Base-by-base conservation (phyloP, 1,284 basidiomycete species). In the Rhodotorula sp. region DNA sequence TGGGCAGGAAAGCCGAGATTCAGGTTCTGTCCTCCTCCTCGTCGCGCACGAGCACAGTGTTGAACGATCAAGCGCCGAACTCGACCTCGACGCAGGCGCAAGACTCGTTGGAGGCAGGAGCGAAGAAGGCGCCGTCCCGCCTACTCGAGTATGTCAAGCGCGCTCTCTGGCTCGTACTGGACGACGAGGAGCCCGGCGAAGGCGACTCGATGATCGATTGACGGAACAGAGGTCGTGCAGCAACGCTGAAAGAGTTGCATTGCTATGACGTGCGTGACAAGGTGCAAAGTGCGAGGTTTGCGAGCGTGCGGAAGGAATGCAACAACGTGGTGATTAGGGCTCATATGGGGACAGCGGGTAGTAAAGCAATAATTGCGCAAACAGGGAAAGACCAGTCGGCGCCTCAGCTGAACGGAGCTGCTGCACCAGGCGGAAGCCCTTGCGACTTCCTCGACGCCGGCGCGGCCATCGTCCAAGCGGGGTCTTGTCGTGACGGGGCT, bases 1-100 rank as follows among this genome's bases (percentile, higher is more conserved):
- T 84, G 9, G 86, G 90, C 52, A 87, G 88, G 63, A 97, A 97
- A 81, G 93, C 93, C 3, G 93, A 96, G 82, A 93, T 93, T 69
- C 91, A 96, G 80, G 85, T 92, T 56, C 80, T 95, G 62, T 81
- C 67, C 19, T 62, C 61, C 10, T 21, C 42, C 3, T 53, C 59
- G 1, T 34, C 52, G 41, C 41, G 42, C 17, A 17, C 62, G 23
- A 25, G 16, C 5, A 4, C 25, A 14, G 49, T 3, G 13, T 34
- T 10, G 17, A 14, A 10, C 23, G 19, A 7, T 23, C 8, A 41
- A 12, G 23, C 17, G 34, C 34, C 34, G 34, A 5, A 34, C 34
- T 34, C 5, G 34, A 34, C 34, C 2, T 5, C 34, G 34, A 5
- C 34, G 34, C 34, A 34, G 34, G 34, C 34, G 7, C 50, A n/a